Evolutionary conservation across 1,139 yeast genomes (phyloP).

Genomic region (Zygosaccharomyces sapae): DNA sequence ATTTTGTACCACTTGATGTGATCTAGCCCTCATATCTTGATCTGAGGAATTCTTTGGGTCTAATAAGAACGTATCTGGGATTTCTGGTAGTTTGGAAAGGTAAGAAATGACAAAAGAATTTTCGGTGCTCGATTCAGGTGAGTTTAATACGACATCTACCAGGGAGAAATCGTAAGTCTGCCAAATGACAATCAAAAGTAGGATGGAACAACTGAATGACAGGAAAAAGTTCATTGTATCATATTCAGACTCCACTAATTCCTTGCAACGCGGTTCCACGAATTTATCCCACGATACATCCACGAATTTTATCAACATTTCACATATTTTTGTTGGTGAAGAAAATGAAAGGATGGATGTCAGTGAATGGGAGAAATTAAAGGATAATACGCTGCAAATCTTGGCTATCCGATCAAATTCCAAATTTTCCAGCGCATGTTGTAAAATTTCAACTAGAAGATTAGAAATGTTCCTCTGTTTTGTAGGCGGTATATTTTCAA

Average conservation of each 20-base stretch:
- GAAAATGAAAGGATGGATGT: conserved; percentile 28
- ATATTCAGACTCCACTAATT: conserved; percentile 24
- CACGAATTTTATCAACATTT: conserved; percentile 25
- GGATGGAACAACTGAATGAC: conserved; percentile 29
- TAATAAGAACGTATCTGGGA: conserved; percentile 24
- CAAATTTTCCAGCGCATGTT: conserved; percentile 40
- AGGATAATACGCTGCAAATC: conserved; percentile 27
- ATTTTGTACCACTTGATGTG: conserved; percentile 50
- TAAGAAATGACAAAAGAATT: conserved; percentile 28
- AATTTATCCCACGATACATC: conserved; percentile 26
- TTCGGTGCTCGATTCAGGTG: conserved; percentile 13
- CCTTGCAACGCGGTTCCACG: conserved; percentile 15
- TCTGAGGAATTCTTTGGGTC: conserved; percentile 17
- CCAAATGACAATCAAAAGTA: conserved; percentile 24
- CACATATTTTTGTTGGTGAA: conserved; percentile 22
- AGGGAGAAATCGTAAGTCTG: conserved; percentile 26
- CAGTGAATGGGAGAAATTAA: conserved; percentile 31
- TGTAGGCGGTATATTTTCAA: conserved; percentile 42
- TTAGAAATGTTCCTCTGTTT: conserved; percentile 42
- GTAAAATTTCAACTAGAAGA: conserved; percentile 38
- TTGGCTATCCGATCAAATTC: conserved; percentile 27
- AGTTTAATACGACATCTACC: conserved; percentile 19
- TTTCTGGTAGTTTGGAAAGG: conserved; percentile 26
- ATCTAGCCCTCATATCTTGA: conserved; percentile 18
- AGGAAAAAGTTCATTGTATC: conserved; percentile 26